These are phyloP conservation scores for Solanum chaucha DNA, from an alignment of 257 asterid genomes.

Conservation along the genomic window DNA sequence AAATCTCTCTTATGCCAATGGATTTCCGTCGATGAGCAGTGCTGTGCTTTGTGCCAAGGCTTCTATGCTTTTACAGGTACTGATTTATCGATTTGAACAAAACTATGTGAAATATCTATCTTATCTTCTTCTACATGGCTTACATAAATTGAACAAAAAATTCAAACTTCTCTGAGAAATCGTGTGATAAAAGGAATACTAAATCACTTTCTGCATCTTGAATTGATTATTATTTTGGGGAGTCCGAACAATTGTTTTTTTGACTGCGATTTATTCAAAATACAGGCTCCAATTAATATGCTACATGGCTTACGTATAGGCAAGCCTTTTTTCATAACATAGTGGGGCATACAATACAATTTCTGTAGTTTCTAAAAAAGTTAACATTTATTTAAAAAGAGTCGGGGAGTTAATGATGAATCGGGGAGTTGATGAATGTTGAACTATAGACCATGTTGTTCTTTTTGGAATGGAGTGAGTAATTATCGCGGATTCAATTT, in stretches of 20 bases:
- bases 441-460: background rate
- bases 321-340: background rate
- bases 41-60: slow-evolving; percentile 92
- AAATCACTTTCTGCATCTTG: too few species aligned
- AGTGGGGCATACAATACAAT: background rate
- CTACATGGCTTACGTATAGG: too few species aligned
- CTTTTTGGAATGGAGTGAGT: background rate
- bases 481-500: background rate
- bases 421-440: background rate
- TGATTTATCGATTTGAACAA: background rate
- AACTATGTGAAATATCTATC: background rate
- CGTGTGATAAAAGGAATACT: too few species aligned
- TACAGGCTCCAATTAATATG: background rate
- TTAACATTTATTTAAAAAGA: background rate
- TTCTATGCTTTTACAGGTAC: slow-evolving; percentile 88
- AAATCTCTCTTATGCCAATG: slow-evolving; percentile 49
- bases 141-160: too few species aligned
- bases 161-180: too few species aligned
- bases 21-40: slow-evolving; percentile 64
- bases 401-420: background rate
- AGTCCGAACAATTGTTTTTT: background rate
- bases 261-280: background rate
- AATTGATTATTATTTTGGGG: too few species aligned
- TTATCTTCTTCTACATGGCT: too few species aligned
- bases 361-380: background rate